phyloP scores from a whole-genome alignment of 2,329 filamentous ascomycete species.

The Talaromyces sp. region DNA sequence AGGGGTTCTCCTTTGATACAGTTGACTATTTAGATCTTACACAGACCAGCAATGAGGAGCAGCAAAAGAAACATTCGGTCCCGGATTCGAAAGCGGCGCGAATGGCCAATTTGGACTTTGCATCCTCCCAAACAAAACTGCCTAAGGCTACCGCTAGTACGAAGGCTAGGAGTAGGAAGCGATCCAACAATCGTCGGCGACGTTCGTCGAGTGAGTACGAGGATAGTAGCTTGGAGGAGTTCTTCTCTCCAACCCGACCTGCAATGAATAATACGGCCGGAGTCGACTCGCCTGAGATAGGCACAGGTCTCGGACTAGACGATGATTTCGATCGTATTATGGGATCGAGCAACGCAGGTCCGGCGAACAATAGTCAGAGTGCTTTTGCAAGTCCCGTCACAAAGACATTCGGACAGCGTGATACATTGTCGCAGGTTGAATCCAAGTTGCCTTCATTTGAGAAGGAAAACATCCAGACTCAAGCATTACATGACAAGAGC shows the following conservation, averaged over 20 bases:
- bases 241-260: constrained; percentile 32
- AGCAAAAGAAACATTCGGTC: neutral
- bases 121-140: constrained; percentile 5
- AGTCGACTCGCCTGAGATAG: neutral
- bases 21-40: constrained; percentile 19
- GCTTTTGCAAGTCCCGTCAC: neutral
- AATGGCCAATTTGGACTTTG: constrained; percentile 15
- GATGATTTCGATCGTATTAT: neutral
- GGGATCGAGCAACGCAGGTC: neutral
- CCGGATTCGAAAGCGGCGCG: constrained; percentile 1
- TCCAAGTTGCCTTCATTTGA: neutral
- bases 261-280: constrained; percentile 25
- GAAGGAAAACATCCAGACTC: neutral
- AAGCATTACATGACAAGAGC: neutral
- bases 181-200: constrained; percentile 11
- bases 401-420: neutral
- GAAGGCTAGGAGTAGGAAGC: neutral
- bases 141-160: neutral
- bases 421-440: neutral
- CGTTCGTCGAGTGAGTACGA: constrained; percentile 36
- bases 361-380: neutral
- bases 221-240: constrained; percentile 34
- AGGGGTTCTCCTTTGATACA: neutral
- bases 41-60: neutral
- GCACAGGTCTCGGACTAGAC: neutral